phyloP scores from a whole-genome alignment of 2,329 filamentous ascomycete genomes.

The Myriangium duriaei region DNA sequence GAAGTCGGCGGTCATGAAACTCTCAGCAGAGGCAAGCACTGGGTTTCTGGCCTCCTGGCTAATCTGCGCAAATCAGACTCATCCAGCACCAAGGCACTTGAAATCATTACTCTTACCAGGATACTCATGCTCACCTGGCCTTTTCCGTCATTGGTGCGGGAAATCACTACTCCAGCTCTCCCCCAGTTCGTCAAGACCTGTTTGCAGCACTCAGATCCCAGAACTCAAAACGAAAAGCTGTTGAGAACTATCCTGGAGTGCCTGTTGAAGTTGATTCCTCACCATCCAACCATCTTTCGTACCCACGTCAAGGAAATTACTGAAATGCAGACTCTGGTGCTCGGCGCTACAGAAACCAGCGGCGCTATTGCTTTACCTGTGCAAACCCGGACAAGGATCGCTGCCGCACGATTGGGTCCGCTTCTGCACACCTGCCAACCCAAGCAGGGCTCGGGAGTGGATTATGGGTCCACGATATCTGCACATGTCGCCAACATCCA shows the following conservation, averaged over 20 bases:
- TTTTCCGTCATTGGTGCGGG: constrained; percentile 70
- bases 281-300: constrained; percentile 72
- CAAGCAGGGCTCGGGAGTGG: constrained; percentile 63
- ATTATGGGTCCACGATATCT: constrained; percentile 61
- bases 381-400: constrained; percentile 4
- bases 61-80: constrained; percentile 74
- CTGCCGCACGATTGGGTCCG: constrained; percentile 26
- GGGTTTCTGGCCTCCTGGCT: constrained; percentile 64
- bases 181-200: constrained; percentile 62
- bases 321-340: constrained; percentile 43
- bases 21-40: constrained; percentile 57
- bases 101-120: constrained; percentile 63
- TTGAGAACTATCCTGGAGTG: constrained; percentile 59
- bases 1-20: constrained; percentile 79
- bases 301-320: constrained; percentile 60
- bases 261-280: constrained; percentile 59
- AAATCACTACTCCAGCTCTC: constrained; percentile 75
- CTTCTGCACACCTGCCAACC: constrained; percentile 68
- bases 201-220: constrained; percentile 46
- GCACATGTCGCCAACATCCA: constrained; percentile 54
- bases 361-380: background rate
- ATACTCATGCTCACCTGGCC: constrained; percentile 75
- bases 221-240: constrained; percentile 20
- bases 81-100: constrained; percentile 59
- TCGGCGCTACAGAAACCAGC: constrained; percentile 23